Conservation (phyloP, 129 eudicot genomes). For the Dittrichia graveolens region DNA sequence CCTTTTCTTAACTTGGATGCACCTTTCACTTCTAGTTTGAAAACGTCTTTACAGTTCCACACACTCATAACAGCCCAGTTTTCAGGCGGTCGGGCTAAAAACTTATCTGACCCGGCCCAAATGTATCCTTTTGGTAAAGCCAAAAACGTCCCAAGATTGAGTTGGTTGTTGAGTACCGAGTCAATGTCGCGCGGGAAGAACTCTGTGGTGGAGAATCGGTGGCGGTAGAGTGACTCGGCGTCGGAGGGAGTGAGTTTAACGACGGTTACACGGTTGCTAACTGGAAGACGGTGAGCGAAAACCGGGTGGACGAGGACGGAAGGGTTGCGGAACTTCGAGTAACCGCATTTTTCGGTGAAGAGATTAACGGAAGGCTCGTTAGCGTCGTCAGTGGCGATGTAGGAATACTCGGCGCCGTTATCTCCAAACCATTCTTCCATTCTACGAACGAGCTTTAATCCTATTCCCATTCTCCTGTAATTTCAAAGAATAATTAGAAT, state of each 20-base stretch:
- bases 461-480: conserved; percentile 80
- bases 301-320: conserved; percentile 93
- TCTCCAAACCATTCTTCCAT: conserved; percentile 85
- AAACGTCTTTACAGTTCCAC: conserved; percentile 87
- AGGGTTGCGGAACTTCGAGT: conserved; percentile 89
- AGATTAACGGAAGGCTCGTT: conserved; percentile 80
- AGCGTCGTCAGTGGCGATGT: conserved; percentile 87
- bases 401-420: conserved; percentile 89
- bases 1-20: conserved; percentile 60
- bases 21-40: conserved; percentile 76
- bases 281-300: conserved; percentile 63
- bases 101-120: conserved; percentile 57
- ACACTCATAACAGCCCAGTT: conserved; percentile 92
- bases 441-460: conserved; percentile 55
- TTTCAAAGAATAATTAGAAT: not conserved
- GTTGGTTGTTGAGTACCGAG: conserved; percentile 55
- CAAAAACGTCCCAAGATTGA: conserved; percentile 71
- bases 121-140: conserved; percentile 52
- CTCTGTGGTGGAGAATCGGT: conserved; percentile 82
- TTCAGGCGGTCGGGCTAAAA: conserved; percentile 57
- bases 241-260: conserved; percentile 54
- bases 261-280: conserved; percentile 43
- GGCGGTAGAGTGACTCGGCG: conserved; percentile 78
- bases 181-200: conserved; percentile 97
- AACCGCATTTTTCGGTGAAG: conserved; percentile 80